Conservation (phyloP, 2,329 filamentous ascomycete genomes). For the Sordariomycetes sp. region DNA sequence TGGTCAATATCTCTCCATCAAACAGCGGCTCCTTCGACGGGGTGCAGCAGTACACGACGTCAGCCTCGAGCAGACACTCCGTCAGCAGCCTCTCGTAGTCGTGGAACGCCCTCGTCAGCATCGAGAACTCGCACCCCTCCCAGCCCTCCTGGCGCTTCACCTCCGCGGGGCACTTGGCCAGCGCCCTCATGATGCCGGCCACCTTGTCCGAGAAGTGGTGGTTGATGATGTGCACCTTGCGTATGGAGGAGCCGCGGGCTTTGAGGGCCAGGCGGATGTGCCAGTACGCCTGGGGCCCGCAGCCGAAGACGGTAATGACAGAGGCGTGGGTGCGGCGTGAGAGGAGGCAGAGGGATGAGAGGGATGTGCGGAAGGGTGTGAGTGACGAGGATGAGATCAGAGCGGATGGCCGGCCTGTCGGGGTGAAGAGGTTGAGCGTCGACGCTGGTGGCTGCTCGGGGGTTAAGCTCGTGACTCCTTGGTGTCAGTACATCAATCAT, state of each 20-base stretch:
- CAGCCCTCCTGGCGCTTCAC: conserved; percentile 52
- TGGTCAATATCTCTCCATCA: conserved; percentile 62
- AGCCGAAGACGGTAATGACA: conserved; percentile 76
- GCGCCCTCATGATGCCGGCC: conserved; percentile 37
- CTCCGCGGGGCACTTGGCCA: conserved; percentile 30
- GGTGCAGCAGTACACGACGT: conserved; percentile 85
- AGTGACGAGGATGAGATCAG: conserved; percentile 65
- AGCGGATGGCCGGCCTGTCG: conserved; percentile 52
- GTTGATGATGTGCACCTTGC: conserved; percentile 76
- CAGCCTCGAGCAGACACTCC: conserved; percentile 60
- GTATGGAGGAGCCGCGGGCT: conserved; percentile 60
- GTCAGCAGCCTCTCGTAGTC: conserved; percentile 59
- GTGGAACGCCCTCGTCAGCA: conserved; percentile 60
- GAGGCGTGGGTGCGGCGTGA: conserved; percentile 58
- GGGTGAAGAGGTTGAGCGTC: conserved; percentile 56
- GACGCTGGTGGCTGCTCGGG: conserved; percentile 49
- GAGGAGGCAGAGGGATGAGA: conserved; percentile 60
- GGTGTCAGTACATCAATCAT: background rate
- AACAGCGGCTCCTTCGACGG: conserved; percentile 69
- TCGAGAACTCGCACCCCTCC: conserved; percentile 55
- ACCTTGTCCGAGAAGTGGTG: conserved; percentile 55
- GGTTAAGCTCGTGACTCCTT: conserved; percentile 55
- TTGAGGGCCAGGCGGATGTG: conserved; percentile 79
- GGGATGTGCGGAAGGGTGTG: conserved; percentile 72
- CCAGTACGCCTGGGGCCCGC: conserved; percentile 89